phyloP scores from a whole-genome alignment of 495 filamentous ascomycete species.

The Rhypophila decipiens region DNA sequence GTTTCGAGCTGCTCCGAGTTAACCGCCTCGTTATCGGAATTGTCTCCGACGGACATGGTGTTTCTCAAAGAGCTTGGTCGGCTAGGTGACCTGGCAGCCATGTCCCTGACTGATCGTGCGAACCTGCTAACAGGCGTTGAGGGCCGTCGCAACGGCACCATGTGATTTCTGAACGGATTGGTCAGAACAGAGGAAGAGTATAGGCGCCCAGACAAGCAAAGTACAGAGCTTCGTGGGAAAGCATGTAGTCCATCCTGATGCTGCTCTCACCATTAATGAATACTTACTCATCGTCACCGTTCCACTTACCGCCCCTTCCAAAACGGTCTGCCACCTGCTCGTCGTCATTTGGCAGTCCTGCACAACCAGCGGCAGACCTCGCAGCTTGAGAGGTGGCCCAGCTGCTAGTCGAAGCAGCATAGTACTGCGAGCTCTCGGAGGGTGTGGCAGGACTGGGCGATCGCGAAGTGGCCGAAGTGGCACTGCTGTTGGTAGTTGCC shows the following conservation, averaged over 20 bases:
- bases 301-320: slow-evolving; percentile 8
- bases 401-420: slow-evolving; percentile 17
- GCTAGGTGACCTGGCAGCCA: slow-evolving; percentile 8
- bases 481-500: slow-evolving; percentile 8
- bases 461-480: slow-evolving; percentile 11
- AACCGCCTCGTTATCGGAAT: background rate
- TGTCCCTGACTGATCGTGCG: slow-evolving; percentile 4
- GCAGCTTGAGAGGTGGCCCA: slow-evolving; percentile 14
- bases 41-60: slow-evolving; percentile 8
- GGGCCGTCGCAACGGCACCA: slow-evolving; percentile 3
- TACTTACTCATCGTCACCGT: slow-evolving; percentile 17
- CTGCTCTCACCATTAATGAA: no score
- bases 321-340: slow-evolving; percentile 5
- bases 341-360: slow-evolving; percentile 13
- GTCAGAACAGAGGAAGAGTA: background rate
- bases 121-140: slow-evolving; percentile 6
- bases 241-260: no score
- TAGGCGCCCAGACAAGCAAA: no score
- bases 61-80: slow-evolving; percentile 14
- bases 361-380: slow-evolving; percentile 10
- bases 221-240: no score
- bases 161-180: background rate
- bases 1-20: slow-evolving; percentile 5
- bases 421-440: slow-evolving; percentile 14
- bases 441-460: slow-evolving; percentile 14